Evolutionary conservation across 2,329 filamentous ascomycete genomes (phyloP).

Genomic region (Teratosphaeria epicoccoides): DNA sequence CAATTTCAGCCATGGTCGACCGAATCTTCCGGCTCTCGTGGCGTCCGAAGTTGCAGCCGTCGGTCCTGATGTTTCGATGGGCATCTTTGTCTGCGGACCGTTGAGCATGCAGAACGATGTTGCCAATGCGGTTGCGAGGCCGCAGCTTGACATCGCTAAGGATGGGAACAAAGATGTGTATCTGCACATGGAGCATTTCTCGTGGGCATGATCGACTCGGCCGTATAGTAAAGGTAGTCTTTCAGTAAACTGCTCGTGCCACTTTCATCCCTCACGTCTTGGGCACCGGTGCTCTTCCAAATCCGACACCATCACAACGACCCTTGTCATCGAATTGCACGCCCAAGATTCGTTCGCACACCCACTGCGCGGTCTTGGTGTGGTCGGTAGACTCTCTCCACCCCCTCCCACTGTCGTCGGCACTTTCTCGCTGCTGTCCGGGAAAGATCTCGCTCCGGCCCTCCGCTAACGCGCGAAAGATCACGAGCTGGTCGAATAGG

Average conservation of each 20-base stretch:
- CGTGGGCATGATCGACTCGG: too few relatives aligned
- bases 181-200: conserved; percentile 1
- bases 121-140: background rate
- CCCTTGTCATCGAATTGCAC: conserved; percentile 30
- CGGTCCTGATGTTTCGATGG: background rate
- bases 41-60: too few relatives aligned
- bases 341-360: conserved; percentile 29
- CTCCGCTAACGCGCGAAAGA: conserved; percentile 47
- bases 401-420: conserved; percentile 8
- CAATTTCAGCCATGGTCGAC: too few relatives aligned
- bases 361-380: conserved; percentile 37
- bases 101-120: conserved; percentile 3
- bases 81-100: background rate
- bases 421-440: conserved; percentile 6
- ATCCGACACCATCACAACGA: conserved; percentile 28
- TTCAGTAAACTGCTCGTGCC: too few relatives aligned
- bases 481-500: conserved; percentile 48
- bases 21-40: too few relatives aligned
- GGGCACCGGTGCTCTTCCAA: too few relatives aligned
- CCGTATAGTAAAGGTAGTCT: too few relatives aligned
- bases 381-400: conserved; percentile 32
- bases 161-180: background rate
- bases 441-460: conserved; percentile 28
- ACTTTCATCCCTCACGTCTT: too few relatives aligned
- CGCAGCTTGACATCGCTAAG: background rate